A percentile compares a stretch with the other conserved stretches of the same genome.
Evolutionary conservation across 75 land plant species (phyloP).

Genomic region (Cunninghamia lanceolata): DNA sequence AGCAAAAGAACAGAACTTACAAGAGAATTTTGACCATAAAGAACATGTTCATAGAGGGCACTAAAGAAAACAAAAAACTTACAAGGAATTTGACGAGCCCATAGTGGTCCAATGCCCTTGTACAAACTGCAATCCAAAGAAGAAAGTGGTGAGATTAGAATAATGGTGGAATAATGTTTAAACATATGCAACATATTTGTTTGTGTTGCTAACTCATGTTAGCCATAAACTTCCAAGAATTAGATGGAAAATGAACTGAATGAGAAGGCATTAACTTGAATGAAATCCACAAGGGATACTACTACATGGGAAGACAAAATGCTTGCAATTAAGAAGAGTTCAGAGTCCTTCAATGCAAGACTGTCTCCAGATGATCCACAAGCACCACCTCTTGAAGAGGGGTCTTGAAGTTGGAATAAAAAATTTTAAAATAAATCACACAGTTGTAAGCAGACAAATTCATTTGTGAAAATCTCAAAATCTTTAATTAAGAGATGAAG

Average conservation of each 20-base stretch:
- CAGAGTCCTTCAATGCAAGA: neutral
- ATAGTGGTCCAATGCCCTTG: conserved; percentile 40
- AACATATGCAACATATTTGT: neutral
- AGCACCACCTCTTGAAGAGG: neutral
- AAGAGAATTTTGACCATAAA: neutral
- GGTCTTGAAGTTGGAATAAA: neutral
- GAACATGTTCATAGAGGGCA: neutral
- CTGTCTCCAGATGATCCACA: neutral
- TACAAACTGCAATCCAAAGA: conserved; percentile 17
- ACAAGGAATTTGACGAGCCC: conserved; percentile 47
- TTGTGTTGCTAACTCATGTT: neutral
- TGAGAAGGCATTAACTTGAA: neutral
- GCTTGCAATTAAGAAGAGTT: neutral
- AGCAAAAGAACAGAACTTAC: neutral
- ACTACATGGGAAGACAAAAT: neutral
- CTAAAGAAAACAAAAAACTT: neutral
- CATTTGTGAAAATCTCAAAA: too few species aligned
- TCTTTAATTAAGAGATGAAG: neutral
- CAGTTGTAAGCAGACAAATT: too few species aligned
- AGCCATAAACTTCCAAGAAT: neutral
- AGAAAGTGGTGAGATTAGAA: neutral
- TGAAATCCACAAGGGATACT: neutral
- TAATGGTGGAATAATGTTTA: neutral
- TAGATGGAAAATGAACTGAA: neutral
- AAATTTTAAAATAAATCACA: too few species aligned